A percentile compares a stretch with the other conserved stretches of the same genome.
These are phyloP conservation scores for Helminthosporium solani DNA, from an alignment of 2,329 filamentous ascomycete genomes.

Conservation along the genomic window DNA sequence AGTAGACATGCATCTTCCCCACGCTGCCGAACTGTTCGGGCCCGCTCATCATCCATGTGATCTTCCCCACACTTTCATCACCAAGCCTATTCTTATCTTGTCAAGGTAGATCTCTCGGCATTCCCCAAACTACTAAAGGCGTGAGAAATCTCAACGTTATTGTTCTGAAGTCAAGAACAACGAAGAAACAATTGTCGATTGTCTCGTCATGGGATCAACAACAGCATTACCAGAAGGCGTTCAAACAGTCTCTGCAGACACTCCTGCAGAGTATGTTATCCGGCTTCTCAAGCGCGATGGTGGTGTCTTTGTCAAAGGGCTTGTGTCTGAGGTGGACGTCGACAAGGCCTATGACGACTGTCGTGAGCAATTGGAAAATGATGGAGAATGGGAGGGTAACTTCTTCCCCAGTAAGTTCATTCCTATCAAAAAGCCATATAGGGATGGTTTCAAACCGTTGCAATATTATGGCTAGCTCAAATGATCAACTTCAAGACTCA, in stretches of 20 bases:
- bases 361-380: slow-evolving; percentile 11
- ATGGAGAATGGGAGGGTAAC: slow-evolving; percentile 14
- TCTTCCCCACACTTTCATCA: background rate
- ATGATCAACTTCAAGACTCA: too few relatives aligned
- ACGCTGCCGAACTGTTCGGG: background rate
- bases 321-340: slow-evolving; percentile 8
- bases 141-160: background rate
- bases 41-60: background rate
- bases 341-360: slow-evolving; percentile 14
- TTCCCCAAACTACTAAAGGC: background rate
- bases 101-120: background rate
- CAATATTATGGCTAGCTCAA: too few relatives aligned
- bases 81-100: background rate
- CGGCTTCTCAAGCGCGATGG: slow-evolving; percentile 15
- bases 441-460: too few relatives aligned
- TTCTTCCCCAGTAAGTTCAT: slow-evolving; percentile 14
- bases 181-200: background rate
- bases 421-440: too few relatives aligned
- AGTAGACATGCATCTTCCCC: too few relatives aligned
- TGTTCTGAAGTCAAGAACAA: background rate
- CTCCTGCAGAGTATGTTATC: slow-evolving; percentile 10
- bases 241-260: slow-evolving; percentile 10
- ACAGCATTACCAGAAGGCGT: slow-evolving; percentile 9
- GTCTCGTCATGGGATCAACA: background rate
- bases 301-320: slow-evolving; percentile 11